Percentiles rank a stretch among this genome's conserved stretches.
Conservation (phyloP, 169 alveolate genomes). For the Eimeria praecox region DNA sequence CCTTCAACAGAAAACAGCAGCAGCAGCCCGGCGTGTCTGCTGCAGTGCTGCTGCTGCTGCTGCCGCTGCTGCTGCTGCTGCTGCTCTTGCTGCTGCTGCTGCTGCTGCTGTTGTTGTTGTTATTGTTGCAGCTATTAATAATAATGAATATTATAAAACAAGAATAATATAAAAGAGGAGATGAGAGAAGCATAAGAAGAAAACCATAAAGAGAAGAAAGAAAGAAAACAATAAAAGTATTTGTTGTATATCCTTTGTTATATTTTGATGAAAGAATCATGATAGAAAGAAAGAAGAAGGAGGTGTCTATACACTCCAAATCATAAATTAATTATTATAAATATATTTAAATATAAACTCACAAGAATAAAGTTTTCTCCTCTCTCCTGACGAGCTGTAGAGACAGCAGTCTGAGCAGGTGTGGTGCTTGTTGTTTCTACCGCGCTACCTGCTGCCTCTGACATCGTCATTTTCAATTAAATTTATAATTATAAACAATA, state of each 20-base stretch:
- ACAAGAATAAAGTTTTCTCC: background rate
- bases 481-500: background rate
- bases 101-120: background rate
- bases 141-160: background rate
- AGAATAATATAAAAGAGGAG: background rate
- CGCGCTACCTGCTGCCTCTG: background rate
- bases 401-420: background rate
- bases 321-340: background rate
- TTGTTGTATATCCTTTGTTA: too few species aligned
- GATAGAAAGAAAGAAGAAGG: background rate
- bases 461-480: background rate
- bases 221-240: too few species aligned
- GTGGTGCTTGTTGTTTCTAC: conserved; percentile 26
- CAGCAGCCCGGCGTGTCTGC: background rate
- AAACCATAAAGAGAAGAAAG: too few species aligned
- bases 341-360: background rate
- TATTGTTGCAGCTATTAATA: too few species aligned
- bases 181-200: background rate
- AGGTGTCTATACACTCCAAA: background rate
- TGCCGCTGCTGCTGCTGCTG: background rate
- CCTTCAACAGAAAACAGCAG: background rate
- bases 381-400: conserved; percentile 24
- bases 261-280: too few species aligned
- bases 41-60: background rate
- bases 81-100: background rate